These are phyloP conservation scores for Claviceps paspali DNA, from an alignment of 2,329 filamentous ascomycete species.

Conservation along the genomic window DNA sequence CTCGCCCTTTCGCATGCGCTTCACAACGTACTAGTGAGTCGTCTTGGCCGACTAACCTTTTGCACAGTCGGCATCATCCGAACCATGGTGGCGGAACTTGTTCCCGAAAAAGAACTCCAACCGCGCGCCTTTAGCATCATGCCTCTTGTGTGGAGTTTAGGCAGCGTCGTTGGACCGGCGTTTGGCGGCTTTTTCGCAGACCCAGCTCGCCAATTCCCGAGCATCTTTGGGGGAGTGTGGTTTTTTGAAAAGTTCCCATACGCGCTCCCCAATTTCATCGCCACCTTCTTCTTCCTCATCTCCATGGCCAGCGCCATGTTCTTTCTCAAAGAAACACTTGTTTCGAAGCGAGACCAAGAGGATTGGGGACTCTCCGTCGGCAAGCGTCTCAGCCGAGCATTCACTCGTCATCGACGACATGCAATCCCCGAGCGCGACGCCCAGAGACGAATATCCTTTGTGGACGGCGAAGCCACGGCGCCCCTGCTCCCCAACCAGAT, in stretches of 20 bases:
- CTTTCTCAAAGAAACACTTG: conserved; percentile 79
- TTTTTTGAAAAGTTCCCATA: conserved; percentile 72
- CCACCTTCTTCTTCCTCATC: conserved; percentile 59
- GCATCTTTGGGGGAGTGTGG: conserved; percentile 47
- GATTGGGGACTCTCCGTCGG: conserved; percentile 71
- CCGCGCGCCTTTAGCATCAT: conserved; percentile 84
- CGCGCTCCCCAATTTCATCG: conserved; percentile 66
- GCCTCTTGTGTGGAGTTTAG: conserved; percentile 79
- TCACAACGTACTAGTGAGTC: no score
- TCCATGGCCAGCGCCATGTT: conserved; percentile 60
- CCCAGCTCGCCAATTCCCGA: conserved; percentile 59
- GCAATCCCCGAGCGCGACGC: neutral
- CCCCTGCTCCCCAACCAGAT: conserved; percentile 31
- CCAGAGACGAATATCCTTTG: conserved; percentile 30
- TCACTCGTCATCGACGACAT: conserved; percentile 10
- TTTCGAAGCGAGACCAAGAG: conserved; percentile 46
- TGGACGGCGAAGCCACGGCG: conserved; percentile 40
- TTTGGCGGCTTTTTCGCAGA: conserved; percentile 79
- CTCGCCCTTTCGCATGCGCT: no score
- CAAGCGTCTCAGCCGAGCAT: conserved; percentile 39
- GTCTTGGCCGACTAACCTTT: neutral
- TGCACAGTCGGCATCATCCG: conserved; percentile 66
- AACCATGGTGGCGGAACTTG: conserved; percentile 86
- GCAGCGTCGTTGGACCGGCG: conserved; percentile 73
- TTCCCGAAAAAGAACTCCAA: conserved; percentile 73